A percentile compares a stretch with the other conserved stretches of the same genome.
These are phyloP conservation scores for Dactylella cylindrospora DNA, from an alignment of 2,329 filamentous ascomycete genomes.

Conservation along the genomic window DNA sequence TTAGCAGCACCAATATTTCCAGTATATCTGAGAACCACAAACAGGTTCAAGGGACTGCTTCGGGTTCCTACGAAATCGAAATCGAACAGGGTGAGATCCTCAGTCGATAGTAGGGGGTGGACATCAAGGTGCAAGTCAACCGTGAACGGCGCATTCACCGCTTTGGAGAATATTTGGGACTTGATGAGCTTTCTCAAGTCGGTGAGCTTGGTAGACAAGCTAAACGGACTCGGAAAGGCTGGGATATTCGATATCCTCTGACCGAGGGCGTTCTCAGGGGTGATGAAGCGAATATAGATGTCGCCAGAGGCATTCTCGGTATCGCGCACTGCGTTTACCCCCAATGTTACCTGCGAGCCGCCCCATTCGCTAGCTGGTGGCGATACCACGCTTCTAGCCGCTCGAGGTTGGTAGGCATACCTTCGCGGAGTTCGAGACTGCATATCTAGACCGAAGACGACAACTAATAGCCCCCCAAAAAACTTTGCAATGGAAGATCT, in stretches of 20 bases:
- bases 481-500: too few relatives aligned
- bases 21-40: conserved; percentile 38
- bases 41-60: conserved; percentile 24
- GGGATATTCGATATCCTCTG: conserved; percentile 28
- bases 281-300: conserved; percentile 42
- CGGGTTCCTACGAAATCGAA: conserved; percentile 31
- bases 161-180: conserved; percentile 22
- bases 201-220: conserved; percentile 15
- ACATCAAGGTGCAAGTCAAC: conserved; percentile 31
- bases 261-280: conserved; percentile 25
- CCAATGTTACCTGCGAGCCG: conserved; percentile 35
- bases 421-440: too few relatives aligned
- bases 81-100: conserved; percentile 29
- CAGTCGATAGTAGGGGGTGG: conserved; percentile 21
- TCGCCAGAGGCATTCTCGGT: conserved; percentile 16
- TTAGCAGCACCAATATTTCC: conserved; percentile 32
- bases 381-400: too few relatives aligned
- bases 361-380: conserved; percentile 41
- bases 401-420: too few relatives aligned
- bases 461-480: too few relatives aligned
- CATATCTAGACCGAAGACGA: too few relatives aligned
- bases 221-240: conserved; percentile 18
- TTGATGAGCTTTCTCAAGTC: conserved; percentile 33
- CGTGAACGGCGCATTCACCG: conserved; percentile 12
- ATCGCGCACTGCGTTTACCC: conserved; percentile 17